Evolutionary conservation across 495 filamentous ascomycete genomes (phyloP), one percentile per base, ranked within the genome.

Genomic region (Tuber magnatum): DNA sequence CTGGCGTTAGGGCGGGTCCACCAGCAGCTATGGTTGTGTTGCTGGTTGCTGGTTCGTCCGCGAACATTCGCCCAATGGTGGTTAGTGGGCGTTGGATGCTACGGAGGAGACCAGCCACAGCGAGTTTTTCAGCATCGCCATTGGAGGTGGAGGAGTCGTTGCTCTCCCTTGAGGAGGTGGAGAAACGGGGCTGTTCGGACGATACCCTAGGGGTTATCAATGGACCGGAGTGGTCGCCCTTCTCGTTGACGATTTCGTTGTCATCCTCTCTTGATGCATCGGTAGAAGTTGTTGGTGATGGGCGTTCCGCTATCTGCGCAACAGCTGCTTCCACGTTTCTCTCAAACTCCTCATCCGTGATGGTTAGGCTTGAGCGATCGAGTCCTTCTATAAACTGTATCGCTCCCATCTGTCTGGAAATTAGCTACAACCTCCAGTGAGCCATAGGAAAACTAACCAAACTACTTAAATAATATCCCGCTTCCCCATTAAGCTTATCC

Each of bases 401-500:
- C 48, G 93, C 95, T 75, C 95, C 95, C 88, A 97, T 93, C 91
- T 96, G 75, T 44, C 65, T 35, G 72, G n/a, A 41, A 28, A 39
- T 72, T 56, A 68, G 51, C 43, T 41, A 35, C 18, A 32, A 16
- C 41, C 39, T 22, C 61, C 1, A 70, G n/a, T 40, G 9, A 22
- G 7, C 51, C 22, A 20, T 61, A 24, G 6, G n/a, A 48, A 48
- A 12, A 83, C 88, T 81, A 84, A 94, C 93, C 83, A 99, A 85
- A n/a, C 94, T 97, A 44, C 94, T 97, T 42, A 98, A 87, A 83
- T 99, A 99, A 83, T 99, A 99, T 32, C 95, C 95, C 32, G 96
- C 94, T 85, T 99, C 95, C 9, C 95, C 95, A 68, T 92, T 92
- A 0, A 98, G 88, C 81, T 98, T 99, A 48, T 99, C 96, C 83